Evolutionary conservation across 345 rosid genomes (phyloP).

Genomic region (Pseudoturritis turrita): DNA sequence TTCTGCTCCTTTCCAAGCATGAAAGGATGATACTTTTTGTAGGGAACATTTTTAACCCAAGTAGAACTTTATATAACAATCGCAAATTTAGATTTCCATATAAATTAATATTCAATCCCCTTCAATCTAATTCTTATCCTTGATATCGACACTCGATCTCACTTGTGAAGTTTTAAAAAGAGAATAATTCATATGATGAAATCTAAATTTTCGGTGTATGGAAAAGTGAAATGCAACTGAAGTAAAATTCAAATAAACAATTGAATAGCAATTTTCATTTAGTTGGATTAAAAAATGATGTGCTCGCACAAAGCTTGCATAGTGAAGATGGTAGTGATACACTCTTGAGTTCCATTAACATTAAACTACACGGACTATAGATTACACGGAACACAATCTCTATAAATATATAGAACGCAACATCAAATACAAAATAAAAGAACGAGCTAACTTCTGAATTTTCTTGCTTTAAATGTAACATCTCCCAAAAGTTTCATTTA

Average conservation of each 20-base stretch:
- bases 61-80: not conserved
- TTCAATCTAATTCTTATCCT: not conserved
- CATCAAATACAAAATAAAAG: not conserved
- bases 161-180: not conserved
- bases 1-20: conserved; percentile 9
- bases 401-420: not conserved
- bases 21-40: conserved; percentile 5
- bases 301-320: not conserved
- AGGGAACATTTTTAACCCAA: not conserved
- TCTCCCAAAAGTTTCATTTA: not conserved
- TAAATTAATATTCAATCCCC: not conserved
- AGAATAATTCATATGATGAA: not conserved
- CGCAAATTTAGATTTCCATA: not conserved
- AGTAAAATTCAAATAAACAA: not conserved
- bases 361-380: not conserved
- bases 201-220: not conserved
- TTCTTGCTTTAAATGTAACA: not conserved
- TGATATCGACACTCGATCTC: not conserved
- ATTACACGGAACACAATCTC: not conserved
- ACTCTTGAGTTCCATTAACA: not conserved
- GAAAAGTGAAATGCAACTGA: not conserved
- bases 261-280: not conserved
- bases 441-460: not conserved
- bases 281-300: not conserved
- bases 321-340: not conserved